Evolutionary conservation across 495 filamentous ascomycete genomes (phyloP).

Genomic region (Lophiostoma macrostomum): DNA sequence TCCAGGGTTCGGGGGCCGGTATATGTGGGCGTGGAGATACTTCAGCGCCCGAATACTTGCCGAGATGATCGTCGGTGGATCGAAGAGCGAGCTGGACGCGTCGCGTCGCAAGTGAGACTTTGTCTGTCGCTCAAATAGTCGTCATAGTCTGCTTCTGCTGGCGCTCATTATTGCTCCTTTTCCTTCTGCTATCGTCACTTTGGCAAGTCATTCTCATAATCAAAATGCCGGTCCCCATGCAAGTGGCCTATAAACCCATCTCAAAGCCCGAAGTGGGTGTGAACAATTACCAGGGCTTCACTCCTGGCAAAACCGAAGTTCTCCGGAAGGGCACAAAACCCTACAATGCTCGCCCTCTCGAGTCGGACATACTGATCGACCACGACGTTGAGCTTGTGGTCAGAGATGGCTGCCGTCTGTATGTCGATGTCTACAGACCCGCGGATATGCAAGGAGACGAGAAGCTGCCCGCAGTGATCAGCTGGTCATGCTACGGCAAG

Average conservation of each 20-base stretch:
- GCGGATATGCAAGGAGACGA: slow-evolving; percentile 5
- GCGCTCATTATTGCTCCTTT: too few relatives aligned
- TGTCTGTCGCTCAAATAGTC: too few relatives aligned
- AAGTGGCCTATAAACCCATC: slow-evolving; percentile 40
- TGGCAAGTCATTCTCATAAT: too few relatives aligned
- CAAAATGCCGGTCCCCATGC: slow-evolving; percentile 41
- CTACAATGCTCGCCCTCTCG: slow-evolving; percentile 11
- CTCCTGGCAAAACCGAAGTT: slow-evolving; percentile 34
- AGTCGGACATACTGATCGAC: slow-evolving; percentile 19
- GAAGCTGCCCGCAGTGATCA: slow-evolving; percentile 41
- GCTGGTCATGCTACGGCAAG: slow-evolving; percentile 45
- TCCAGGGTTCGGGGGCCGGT: too few relatives aligned
- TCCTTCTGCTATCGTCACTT: too few relatives aligned
- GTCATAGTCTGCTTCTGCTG: too few relatives aligned
- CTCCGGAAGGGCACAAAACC: slow-evolving; percentile 37
- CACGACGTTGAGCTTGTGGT: slow-evolving; percentile 38
- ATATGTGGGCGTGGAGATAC: too few relatives aligned
- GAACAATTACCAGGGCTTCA: slow-evolving; percentile 37
- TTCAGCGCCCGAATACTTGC: too few relatives aligned
- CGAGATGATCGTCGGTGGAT: too few relatives aligned
- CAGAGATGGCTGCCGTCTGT: slow-evolving; percentile 39
- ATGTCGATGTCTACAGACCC: slow-evolving; percentile 44
- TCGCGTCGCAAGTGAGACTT: too few relatives aligned
- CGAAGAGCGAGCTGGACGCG: too few relatives aligned
- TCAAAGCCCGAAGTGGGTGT: slow-evolving; percentile 29